phyloP scores from a whole-genome alignment of 805 yeast species.

The Tetrapisispora iriomotensis region DNA sequence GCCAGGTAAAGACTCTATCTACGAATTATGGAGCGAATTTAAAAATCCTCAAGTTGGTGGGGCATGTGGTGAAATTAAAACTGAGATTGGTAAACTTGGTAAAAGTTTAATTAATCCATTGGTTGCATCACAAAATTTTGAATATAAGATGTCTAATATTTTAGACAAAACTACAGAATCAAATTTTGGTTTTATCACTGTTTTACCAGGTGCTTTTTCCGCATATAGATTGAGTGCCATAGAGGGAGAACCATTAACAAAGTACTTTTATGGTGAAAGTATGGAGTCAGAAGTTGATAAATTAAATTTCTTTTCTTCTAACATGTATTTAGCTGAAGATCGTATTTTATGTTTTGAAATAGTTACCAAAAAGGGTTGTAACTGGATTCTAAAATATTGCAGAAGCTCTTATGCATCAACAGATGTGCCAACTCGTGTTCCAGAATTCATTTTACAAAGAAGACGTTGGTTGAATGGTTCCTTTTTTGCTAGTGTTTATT shows the following conservation, averaged over 20 bases:
- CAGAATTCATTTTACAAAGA: slow-evolving; percentile 84
- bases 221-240: slow-evolving; percentile 85
- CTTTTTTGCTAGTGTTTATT: slow-evolving; percentile 85
- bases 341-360: slow-evolving; percentile 90
- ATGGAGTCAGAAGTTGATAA: slow-evolving; percentile 51
- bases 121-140: slow-evolving; percentile 95
- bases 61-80: slow-evolving; percentile 94
- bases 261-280: slow-evolving; percentile 88
- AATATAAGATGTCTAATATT: slow-evolving; percentile 90
- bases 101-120: slow-evolving; percentile 64
- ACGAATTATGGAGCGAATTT: slow-evolving; percentile 84
- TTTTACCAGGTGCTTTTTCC: slow-evolving; percentile 92
- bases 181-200: slow-evolving; percentile 87
- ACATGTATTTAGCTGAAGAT: slow-evolving; percentile 97
- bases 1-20: slow-evolving; percentile 76
- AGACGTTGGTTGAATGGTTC: slow-evolving; percentile 97
- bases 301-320: slow-evolving; percentile 81
- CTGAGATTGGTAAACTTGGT: slow-evolving; percentile 59
- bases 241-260: slow-evolving; percentile 74
- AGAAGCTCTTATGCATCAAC: slow-evolving; percentile 86
- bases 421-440: slow-evolving; percentile 83
- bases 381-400: slow-evolving; percentile 78
- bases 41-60: slow-evolving; percentile 79
- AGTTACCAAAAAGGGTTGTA: slow-evolving; percentile 67
- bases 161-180: slow-evolving; percentile 94